phyloP scores from a whole-genome alignment of 768 basidiomycete species.

The Lactarius evosmus region DNA sequence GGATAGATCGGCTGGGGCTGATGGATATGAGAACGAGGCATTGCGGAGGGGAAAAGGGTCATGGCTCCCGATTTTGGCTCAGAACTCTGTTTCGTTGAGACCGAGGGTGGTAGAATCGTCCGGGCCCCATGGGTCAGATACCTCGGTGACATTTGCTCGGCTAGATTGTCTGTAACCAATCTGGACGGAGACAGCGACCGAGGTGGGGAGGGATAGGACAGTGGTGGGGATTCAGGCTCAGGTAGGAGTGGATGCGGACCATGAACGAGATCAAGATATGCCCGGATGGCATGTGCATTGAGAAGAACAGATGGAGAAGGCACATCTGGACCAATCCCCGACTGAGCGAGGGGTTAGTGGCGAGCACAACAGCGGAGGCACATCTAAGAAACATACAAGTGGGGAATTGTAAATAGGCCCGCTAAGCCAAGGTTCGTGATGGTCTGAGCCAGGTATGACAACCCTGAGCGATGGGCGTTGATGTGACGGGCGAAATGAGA shows the following conservation, averaged over 20 bases:
- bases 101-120: neutral
- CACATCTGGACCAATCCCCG: neutral
- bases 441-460: slow-evolving; percentile 8
- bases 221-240: neutral
- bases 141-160: neutral
- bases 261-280: slow-evolving; percentile 12
- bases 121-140: no score
- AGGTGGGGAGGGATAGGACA: slow-evolving; percentile 1
- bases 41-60: neutral
- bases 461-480: slow-evolving; percentile 8
- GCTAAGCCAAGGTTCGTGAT: slow-evolving; percentile 5
- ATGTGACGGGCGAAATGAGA: neutral
- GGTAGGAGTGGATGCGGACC: slow-evolving; percentile 7
- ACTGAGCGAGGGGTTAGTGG: slow-evolving; percentile 8
- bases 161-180: neutral
- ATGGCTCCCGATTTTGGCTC: neutral
- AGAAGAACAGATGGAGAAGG: slow-evolving; percentile 18
- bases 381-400: slow-evolving; percentile 5
- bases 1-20: neutral
- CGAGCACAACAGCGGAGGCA: neutral
- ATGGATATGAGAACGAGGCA: neutral
- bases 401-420: slow-evolving; percentile 9
- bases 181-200: neutral
- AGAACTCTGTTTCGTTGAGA: neutral
- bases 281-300: slow-evolving; percentile 11